These are phyloP conservation scores for Euphorbia pulcherrima DNA, from an alignment of 345 rosid genomes.

Conservation along the genomic window DNA sequence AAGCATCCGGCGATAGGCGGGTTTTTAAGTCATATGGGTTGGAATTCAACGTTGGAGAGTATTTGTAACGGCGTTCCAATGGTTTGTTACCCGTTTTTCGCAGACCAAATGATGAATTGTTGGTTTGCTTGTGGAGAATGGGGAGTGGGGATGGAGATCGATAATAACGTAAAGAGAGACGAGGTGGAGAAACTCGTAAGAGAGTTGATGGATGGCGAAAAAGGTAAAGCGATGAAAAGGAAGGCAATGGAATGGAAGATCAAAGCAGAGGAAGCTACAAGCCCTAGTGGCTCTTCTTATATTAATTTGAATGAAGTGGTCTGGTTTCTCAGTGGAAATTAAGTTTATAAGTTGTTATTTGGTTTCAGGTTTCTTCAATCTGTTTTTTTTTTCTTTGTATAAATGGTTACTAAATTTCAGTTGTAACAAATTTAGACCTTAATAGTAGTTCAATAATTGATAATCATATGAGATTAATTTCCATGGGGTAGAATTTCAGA, in stretches of 20 bases:
- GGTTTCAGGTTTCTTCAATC: too few species aligned
- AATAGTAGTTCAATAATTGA: too few species aligned
- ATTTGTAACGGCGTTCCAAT: slow-evolving; percentile 20
- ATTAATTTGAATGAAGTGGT: not conserved
- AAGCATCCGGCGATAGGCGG: slow-evolving; percentile 24
- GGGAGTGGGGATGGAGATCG: slow-evolving; percentile 26
- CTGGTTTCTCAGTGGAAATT: not conserved
- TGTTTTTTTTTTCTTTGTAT: too few species aligned
- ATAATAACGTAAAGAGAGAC: slow-evolving; percentile 13
- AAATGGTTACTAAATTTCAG: too few species aligned
- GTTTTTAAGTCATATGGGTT: slow-evolving; percentile 29
- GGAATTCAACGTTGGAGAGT: slow-evolving; percentile 28
- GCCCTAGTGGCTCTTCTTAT: not conserved
- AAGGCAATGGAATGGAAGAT: slow-evolving; percentile 16
- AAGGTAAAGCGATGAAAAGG: slow-evolving; percentile 8
- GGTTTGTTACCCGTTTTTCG: slow-evolving; percentile 25
- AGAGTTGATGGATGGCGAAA: slow-evolving; percentile 10
- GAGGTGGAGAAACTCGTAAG: slow-evolving; percentile 14
- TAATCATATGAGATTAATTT: too few species aligned
- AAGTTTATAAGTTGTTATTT: too few species aligned
- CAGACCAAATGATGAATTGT: slow-evolving; percentile 23
- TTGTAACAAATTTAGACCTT: too few species aligned
- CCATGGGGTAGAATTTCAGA: too few species aligned
- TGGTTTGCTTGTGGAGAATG: slow-evolving; percentile 20
- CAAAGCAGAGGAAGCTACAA: slow-evolving; percentile 10